Evolutionary conservation across 1,139 yeast genomes (phyloP).

Genomic region (Geotrichum candidum): DNA sequence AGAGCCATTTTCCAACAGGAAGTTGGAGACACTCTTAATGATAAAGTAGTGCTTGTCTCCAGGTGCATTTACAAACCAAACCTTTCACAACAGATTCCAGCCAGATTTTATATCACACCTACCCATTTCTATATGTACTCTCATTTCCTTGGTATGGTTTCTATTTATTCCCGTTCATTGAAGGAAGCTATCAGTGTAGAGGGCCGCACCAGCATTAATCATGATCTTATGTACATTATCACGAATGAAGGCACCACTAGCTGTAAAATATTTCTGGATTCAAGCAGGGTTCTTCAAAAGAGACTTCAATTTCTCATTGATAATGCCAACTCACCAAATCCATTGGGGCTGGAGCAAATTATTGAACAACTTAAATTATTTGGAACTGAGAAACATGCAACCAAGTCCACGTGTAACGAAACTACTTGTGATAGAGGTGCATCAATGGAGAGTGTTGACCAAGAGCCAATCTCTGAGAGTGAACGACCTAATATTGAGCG

Average conservation of each 20-base stretch:
- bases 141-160: constrained; percentile 71
- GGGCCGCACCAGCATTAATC: constrained; percentile 41
- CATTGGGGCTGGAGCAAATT: constrained; percentile 32
- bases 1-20: constrained; percentile 60
- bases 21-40: constrained; percentile 44
- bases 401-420: neutral
- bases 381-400: constrained; percentile 17
- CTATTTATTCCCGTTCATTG: constrained; percentile 50
- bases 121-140: constrained; percentile 59
- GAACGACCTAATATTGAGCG: neutral
- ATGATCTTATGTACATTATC: constrained; percentile 56
- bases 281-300: constrained; percentile 49
- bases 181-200: constrained; percentile 56
- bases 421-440: neutral
- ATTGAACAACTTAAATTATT: constrained; percentile 27
- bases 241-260: constrained; percentile 46
- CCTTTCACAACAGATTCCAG: constrained; percentile 64
- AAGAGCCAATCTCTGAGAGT: neutral
- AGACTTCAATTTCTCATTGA: constrained; percentile 50
- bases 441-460: neutral
- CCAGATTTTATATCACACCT: constrained; percentile 63
- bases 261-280: constrained; percentile 57
- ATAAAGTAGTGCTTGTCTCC: constrained; percentile 60
- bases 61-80: constrained; percentile 70
- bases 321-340: constrained; percentile 45